Conservation (phyloP, 169 alveolate species). For the Eimeria maxima region DNA sequence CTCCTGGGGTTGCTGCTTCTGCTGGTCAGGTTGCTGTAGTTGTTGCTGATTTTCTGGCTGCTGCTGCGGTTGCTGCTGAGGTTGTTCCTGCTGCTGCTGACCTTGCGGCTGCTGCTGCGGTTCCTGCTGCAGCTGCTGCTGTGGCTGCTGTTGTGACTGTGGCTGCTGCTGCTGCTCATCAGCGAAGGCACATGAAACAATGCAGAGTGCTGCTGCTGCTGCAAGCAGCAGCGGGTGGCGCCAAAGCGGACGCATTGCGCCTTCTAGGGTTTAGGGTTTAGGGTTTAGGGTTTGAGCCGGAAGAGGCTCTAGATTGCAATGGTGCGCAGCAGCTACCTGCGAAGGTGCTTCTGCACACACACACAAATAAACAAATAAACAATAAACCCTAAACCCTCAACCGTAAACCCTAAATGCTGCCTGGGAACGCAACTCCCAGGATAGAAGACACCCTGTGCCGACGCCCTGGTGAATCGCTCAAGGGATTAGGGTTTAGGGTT, state of each 20-base stretch:
- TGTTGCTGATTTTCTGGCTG: too few species aligned
- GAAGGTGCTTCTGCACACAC: conserved; percentile 22
- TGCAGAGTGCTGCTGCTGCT: conserved; percentile 25
- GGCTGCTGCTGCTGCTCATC: neutral
- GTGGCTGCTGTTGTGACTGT: neutral
- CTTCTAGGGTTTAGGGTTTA: conserved; percentile 30
- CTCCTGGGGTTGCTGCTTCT: neutral
- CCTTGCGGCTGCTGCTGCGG: too few species aligned
- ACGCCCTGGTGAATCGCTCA: neutral
- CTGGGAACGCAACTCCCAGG: conserved; percentile 4
- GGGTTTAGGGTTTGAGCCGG: neutral
- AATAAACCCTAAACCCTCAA: neutral
- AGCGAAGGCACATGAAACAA: neutral
- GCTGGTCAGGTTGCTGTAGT: too few species aligned
- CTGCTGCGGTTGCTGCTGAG: too few species aligned
- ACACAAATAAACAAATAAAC: neutral
- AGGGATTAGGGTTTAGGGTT: conserved; percentile 29
- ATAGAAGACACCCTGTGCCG: conserved; percentile 3
- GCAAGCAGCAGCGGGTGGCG: neutral
- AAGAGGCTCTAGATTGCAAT: too few species aligned
- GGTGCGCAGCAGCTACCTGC: neutral
- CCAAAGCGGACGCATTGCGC: neutral
- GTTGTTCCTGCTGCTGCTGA: too few species aligned
- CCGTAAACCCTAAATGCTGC: neutral
- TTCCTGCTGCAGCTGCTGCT: too few species aligned